Evolutionary conservation across 805 yeast species (phyloP), one percentile per base, ranked within the genome.

Genomic region (Sungouiella blattae): DNA sequence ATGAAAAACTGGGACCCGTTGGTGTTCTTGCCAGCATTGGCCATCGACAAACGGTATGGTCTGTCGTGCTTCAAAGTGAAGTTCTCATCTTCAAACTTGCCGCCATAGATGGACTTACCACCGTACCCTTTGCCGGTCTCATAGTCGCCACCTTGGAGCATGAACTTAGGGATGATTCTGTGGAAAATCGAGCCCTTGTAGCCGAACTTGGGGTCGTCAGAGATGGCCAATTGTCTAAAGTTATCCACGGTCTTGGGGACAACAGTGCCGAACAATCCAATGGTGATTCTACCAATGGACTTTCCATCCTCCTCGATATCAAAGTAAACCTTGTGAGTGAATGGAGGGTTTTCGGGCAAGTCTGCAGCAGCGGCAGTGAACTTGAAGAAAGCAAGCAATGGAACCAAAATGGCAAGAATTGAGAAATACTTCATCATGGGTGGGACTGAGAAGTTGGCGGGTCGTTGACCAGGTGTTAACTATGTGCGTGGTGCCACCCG

Each of bases 1-100:
- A 93, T 83, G 75, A 89, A 89, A 60, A 89, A 89, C 66, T 88
- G 97, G 24, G 96, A 87, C 14, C 96, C 96, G 60, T 88, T 88
- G 63, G 78, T 82, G 64, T 82, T 70, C 44, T 58, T 76, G 47
- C 91, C 91, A 21, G 87, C 80, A 52, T 83, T 83, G 49, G 91
- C 91, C 91, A 83, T 83, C 3, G 87, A 80, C 50, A 83, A 58
- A 51, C 75, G 62, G 57, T 83, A 85, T 39, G 83, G 80, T 52
- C 77, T 77, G 58, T 75, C 79, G 58, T 83, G 88, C 63, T 75
- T 80, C 53, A 82, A 62, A 15, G 57, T 55, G 54, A 83, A 83
- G 65, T 79, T 84, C 70, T 88, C 97, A 58, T 88, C 96, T 4
- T 67, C 71, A 53, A 87, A 81, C 52, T 69, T 71, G 37, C 66